Evolutionary conservation across 208 protist species (phyloP).

Genomic region (Trypanosoma rangeli): DNA sequence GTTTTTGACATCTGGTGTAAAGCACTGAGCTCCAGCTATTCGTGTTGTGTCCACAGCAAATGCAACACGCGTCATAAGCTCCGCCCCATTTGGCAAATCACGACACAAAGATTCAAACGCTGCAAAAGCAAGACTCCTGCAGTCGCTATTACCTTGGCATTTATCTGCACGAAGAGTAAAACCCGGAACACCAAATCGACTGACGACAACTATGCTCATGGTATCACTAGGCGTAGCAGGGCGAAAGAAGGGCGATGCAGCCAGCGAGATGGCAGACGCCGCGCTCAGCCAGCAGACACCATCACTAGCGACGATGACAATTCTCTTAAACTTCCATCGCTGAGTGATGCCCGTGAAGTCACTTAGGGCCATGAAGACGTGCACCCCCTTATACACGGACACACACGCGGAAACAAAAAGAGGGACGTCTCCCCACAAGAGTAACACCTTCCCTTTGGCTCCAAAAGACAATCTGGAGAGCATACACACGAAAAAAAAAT

Average conservation of each 20-base stretch:
- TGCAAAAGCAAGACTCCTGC: neutral
- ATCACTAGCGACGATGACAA: slow-evolving; percentile 18
- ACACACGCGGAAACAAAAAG: neutral
- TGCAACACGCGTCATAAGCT: slow-evolving; percentile 11
- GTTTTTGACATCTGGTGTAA: slow-evolving; percentile 18
- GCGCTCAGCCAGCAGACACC: slow-evolving; percentile 4
- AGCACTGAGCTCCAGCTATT: neutral
- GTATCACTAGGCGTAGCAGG: neutral
- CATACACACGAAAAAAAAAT: neutral
- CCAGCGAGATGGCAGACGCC: slow-evolving; percentile 19
- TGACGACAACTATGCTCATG: slow-evolving; percentile 6
- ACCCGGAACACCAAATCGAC: neutral
- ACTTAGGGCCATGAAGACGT: neutral
- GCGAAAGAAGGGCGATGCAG: neutral
- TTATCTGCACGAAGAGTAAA: slow-evolving; percentile 10
- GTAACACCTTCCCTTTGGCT: neutral
- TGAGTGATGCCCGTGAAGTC: neutral
- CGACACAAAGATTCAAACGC: slow-evolving; percentile 7
- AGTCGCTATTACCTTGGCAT: neutral
- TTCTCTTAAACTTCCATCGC: slow-evolving; percentile 12
- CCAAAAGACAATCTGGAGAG: neutral
- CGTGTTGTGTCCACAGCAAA: slow-evolving; percentile 15
- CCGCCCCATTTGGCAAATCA: neutral
- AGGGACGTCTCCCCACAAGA: neutral
- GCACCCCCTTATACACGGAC: neutral